These are phyloP conservation scores for Acanthamoeba healyi DNA, from an alignment of 208 protist species.

Conservation along the genomic window DNA sequence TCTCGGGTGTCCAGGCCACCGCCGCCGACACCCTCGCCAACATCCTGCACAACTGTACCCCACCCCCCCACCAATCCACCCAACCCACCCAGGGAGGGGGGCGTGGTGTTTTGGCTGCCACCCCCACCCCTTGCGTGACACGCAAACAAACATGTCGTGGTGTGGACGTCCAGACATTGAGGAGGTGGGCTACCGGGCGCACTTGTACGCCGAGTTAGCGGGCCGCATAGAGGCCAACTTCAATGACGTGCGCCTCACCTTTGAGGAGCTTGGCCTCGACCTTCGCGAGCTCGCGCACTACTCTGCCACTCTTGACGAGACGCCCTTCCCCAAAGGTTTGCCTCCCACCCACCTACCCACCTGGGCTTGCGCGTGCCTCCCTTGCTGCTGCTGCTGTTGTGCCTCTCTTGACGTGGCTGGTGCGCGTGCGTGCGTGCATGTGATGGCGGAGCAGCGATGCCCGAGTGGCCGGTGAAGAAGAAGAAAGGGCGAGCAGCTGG, in stretches of 20 bases:
- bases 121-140: not conserved
- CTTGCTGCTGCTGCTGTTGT: too few species aligned
- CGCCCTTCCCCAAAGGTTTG: conserved; percentile 42
- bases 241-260: conserved; percentile 32
- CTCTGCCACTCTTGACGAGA: not conserved
- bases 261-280: not conserved
- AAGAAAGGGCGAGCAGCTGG: not conserved
- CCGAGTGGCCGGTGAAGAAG: conserved; percentile 17
- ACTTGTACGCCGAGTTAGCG: conserved; percentile 4
- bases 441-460: not conserved
- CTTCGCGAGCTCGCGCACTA: not conserved
- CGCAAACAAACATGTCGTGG: not conserved
- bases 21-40: conserved; percentile 15
- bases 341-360: not conserved
- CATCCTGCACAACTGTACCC: conserved; percentile 16
- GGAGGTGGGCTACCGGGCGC: not conserved
- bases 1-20: not conserved
- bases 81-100: too few species aligned
- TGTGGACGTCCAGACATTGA: not conserved
- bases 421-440: not conserved
- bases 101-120: too few species aligned
- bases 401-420: not conserved
- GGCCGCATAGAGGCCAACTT: conserved; percentile 39
- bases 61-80: not conserved
- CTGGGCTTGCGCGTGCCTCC: not conserved